Conservation (phyloP, 441 rosid species). For the Gossypium schwendimanii region DNA sequence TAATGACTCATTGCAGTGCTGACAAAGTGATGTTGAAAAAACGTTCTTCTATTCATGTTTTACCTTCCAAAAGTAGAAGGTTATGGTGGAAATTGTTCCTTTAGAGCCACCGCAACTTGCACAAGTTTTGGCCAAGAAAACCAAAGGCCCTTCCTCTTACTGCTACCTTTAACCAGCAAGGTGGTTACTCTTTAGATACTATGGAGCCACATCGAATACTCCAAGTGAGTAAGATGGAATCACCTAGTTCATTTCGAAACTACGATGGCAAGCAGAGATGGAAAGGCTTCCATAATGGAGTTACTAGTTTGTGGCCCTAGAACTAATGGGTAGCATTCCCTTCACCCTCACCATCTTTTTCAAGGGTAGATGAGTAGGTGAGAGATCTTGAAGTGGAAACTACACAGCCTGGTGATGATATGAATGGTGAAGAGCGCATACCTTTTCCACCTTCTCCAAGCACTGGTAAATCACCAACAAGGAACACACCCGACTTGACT, state of each 20-base stretch:
- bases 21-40: slow-evolving; percentile 85
- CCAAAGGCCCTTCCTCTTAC: slow-evolving; percentile 19
- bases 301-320: slow-evolving; percentile 53
- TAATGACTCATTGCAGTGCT: slow-evolving; percentile 52
- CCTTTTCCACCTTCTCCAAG: slow-evolving; percentile 45
- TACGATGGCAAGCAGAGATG: slow-evolving; percentile 30
- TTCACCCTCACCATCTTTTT: slow-evolving; percentile 44
- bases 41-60: slow-evolving; percentile 81
- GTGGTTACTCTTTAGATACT: slow-evolving; percentile 79
- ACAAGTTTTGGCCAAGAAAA: slow-evolving; percentile 34
- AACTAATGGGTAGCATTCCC: slow-evolving; percentile 85
- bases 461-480: slow-evolving; percentile 32
- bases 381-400: slow-evolving; percentile 41
- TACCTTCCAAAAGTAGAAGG: slow-evolving; percentile 70
- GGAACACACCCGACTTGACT: slow-evolving; percentile 15
- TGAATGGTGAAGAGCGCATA: slow-evolving; percentile 20
- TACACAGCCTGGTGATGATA: slow-evolving; percentile 29
- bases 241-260: slow-evolving; percentile 36
- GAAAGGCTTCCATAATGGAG: slow-evolving; percentile 29
- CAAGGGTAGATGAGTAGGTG: slow-evolving; percentile 81
- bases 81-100: slow-evolving; percentile 87
- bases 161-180: slow-evolving; percentile 42
- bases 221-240: slow-evolving; percentile 30
- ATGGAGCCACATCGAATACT: slow-evolving; percentile 36
- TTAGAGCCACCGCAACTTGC: slow-evolving; percentile 87